These are phyloP conservation scores for Inga laurina DNA, from an alignment of 306 rosid species.

Conservation along the genomic window DNA sequence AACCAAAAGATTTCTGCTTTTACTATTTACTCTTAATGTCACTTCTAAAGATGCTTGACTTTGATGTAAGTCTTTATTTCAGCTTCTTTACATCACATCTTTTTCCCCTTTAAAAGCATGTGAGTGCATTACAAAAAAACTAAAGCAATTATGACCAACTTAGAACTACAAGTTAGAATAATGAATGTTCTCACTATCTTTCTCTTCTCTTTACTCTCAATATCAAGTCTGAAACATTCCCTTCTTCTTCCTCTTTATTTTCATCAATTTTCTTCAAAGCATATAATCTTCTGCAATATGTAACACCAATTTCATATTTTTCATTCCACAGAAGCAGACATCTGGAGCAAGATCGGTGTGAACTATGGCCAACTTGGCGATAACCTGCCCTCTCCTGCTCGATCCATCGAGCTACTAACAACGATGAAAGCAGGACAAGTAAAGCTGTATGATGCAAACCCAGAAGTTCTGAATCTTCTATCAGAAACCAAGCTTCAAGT, in stretches of 20 bases:
- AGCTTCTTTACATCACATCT: not conserved
- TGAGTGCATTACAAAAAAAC: not conserved
- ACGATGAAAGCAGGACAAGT: constrained; percentile 56
- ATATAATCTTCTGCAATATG: not conserved
- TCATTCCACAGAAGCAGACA: constrained; percentile 48
- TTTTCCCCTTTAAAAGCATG: not conserved
- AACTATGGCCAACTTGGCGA: constrained; percentile 79
- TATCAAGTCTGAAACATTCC: constrained; percentile 38
- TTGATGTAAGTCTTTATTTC: not conserved
- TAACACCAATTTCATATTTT: not conserved
- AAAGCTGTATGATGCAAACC: constrained; percentile 77
- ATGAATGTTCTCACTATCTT: constrained; percentile 46
- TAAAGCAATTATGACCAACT: not conserved
- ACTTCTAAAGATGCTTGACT: constrained; percentile 46
- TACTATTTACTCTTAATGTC: not conserved
- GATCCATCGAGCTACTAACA: constrained; percentile 51
- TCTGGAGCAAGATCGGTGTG: constrained; percentile 60
- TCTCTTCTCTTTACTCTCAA: constrained; percentile 40
- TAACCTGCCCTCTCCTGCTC: constrained; percentile 66
- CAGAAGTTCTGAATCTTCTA: constrained; percentile 52
- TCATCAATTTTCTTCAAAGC: not conserved
- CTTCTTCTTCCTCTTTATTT: constrained; percentile 2
- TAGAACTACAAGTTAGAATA: not conserved
- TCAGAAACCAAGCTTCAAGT: constrained; percentile 61
- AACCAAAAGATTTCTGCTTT: not conserved